Percentiles rank a stretch among this genome's conserved stretches.
These are phyloP conservation scores for Chalaropsis ovoidea DNA, from an alignment of 2,329 filamentous ascomycete genomes.

Conservation along the genomic window DNA sequence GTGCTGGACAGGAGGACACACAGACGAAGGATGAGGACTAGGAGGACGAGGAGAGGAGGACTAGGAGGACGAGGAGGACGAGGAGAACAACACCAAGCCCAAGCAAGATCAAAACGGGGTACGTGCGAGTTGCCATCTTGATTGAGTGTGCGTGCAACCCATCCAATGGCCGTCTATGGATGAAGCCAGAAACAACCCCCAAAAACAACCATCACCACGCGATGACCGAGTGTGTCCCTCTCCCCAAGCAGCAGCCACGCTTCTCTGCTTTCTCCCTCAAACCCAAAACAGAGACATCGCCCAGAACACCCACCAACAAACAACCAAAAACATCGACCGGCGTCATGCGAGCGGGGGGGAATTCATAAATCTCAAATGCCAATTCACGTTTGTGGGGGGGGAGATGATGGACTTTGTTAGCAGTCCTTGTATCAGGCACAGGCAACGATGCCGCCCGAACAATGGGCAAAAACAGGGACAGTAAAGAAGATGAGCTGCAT, in stretches of 20 bases:
- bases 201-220: too few relatives aligned
- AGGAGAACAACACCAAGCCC: background rate
- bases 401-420: background rate
- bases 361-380: background rate
- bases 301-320: too few relatives aligned
- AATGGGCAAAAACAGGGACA: background rate
- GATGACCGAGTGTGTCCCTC: too few relatives aligned
- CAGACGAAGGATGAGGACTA: background rate
- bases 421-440: background rate
- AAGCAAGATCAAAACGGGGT: background rate
- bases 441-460: too few relatives aligned
- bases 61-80: background rate
- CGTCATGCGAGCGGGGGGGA: background rate
- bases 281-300: background rate
- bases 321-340: background rate
- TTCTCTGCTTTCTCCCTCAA: background rate
- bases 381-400: background rate
- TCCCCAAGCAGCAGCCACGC: background rate
- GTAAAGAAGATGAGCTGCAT: background rate
- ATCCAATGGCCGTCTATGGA: too few relatives aligned
- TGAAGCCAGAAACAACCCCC: too few relatives aligned
- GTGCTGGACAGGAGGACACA: conserved; percentile 1
- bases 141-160: too few relatives aligned
- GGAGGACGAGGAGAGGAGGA: background rate
- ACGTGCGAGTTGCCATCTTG: background rate